Evolutionary conservation across 31 red algal species (phyloP).

Genomic region (Odonthalia washingtoniensis): DNA sequence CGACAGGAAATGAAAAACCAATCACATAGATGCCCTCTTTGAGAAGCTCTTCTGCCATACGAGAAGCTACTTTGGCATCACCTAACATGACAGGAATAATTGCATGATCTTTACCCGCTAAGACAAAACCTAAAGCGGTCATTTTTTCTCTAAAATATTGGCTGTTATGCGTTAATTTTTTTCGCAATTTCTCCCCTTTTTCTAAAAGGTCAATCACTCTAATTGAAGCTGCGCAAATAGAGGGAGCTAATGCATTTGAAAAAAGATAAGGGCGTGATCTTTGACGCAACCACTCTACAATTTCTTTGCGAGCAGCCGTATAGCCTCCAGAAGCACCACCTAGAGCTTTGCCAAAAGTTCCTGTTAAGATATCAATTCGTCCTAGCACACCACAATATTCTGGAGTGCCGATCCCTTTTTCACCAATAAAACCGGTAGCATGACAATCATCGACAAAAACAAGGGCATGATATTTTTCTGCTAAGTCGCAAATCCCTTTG

Average conservation of each 20-base stretch:
- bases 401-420: slow-evolving; percentile 4
- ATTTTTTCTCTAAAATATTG: slow-evolving; percentile 8
- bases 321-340: slow-evolving; percentile 34
- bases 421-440: slow-evolving; percentile 23
- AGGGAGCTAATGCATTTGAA: slow-evolving; percentile 31
- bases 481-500: slow-evolving; percentile 12
- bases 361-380: slow-evolving; percentile 26
- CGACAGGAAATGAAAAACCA: slow-evolving; percentile 29
- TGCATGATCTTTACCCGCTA: background rate
- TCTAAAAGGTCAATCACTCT: slow-evolving; percentile 16
- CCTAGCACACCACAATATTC: slow-evolving; percentile 1
- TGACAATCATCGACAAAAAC: slow-evolving; percentile 38
- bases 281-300: slow-evolving; percentile 31
- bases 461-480: slow-evolving; percentile 19
- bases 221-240: background rate
- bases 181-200: background rate
- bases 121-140: slow-evolving; percentile 12
- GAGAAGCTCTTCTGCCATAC: slow-evolving; percentile 4
- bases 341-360: slow-evolving; percentile 30
- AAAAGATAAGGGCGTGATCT: slow-evolving; percentile 32
- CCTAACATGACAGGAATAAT: slow-evolving; percentile 28
- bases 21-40: slow-evolving; percentile 34
- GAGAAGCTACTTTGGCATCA: slow-evolving; percentile 8
- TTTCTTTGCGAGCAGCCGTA: slow-evolving; percentile 2
- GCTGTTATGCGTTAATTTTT: background rate